These are phyloP conservation scores for Candida gigantensis DNA, from an alignment of 1,139 yeast species.

Conservation along the genomic window DNA sequence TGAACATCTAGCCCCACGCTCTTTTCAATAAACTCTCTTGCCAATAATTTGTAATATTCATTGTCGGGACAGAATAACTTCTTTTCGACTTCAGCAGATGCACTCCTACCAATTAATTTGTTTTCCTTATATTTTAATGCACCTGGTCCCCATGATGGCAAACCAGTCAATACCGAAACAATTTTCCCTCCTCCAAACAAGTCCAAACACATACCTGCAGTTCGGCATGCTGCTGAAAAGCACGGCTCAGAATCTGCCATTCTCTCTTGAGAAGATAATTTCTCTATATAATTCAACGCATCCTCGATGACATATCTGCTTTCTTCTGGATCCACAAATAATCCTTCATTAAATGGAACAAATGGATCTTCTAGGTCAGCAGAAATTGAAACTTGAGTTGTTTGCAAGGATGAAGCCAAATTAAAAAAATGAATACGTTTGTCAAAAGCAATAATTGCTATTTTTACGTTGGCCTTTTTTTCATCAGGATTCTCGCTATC, in stretches of 20 bases:
- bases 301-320: slow-evolving; percentile 65
- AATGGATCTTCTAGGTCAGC: slow-evolving; percentile 80
- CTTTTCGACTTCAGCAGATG: slow-evolving; percentile 56
- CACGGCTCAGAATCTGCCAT: slow-evolving; percentile 66
- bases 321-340: slow-evolving; percentile 78
- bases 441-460: slow-evolving; percentile 80
- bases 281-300: slow-evolving; percentile 64
- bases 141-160: slow-evolving; percentile 89
- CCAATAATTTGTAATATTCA: slow-evolving; percentile 62
- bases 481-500: slow-evolving; percentile 12
- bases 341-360: slow-evolving; percentile 75
- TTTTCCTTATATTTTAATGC: slow-evolving; percentile 57
- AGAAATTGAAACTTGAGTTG: slow-evolving; percentile 66
- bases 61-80: slow-evolving; percentile 57
- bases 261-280: slow-evolving; percentile 37
- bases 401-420: slow-evolving; percentile 53
- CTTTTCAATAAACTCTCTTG: slow-evolving; percentile 54
- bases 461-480: slow-evolving; percentile 26
- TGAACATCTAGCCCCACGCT: slow-evolving; percentile 80
- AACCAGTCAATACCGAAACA: slow-evolving; percentile 61
- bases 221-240: slow-evolving; percentile 75
- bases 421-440: slow-evolving; percentile 74
- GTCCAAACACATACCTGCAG: slow-evolving; percentile 66
- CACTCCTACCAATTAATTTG: slow-evolving; percentile 35
- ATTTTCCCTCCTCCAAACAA: slow-evolving; percentile 80